A percentile compares a stretch with the other conserved stretches of the same genome.
Evolutionary conservation across 2,329 filamentous ascomycete genomes (phyloP).

Genomic region (Colletotrichum destructivum): DNA sequence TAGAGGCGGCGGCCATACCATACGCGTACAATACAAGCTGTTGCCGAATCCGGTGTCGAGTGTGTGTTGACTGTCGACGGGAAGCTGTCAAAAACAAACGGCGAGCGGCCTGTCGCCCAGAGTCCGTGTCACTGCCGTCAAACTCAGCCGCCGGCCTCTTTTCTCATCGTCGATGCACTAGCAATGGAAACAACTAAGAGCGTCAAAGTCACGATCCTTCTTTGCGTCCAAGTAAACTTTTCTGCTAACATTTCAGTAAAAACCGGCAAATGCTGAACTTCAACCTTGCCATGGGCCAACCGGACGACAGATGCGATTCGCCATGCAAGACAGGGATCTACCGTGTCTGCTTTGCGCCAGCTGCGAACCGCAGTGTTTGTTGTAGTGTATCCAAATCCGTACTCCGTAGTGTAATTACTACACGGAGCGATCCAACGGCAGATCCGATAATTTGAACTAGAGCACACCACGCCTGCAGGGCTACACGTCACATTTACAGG

Average conservation of each 20-base stretch:
- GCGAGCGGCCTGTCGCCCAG: slow-evolving; percentile 3
- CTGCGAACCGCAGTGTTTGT: neutral
- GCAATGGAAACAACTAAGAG: neutral
- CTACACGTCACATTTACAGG: slow-evolving; percentile 39
- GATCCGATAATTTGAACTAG: neutral
- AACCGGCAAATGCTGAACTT: slow-evolving; percentile 8
- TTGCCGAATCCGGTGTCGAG: slow-evolving; percentile 11
- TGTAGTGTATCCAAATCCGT: too few relatives aligned
- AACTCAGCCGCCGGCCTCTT: slow-evolving; percentile 2
- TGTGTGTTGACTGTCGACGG: slow-evolving; percentile 19
- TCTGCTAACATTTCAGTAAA: too few relatives aligned
- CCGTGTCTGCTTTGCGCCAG: neutral
- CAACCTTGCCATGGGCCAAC: slow-evolving; percentile 7
- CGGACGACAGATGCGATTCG: slow-evolving; percentile 27
- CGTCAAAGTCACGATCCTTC: neutral
- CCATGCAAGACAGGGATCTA: slow-evolving; percentile 17
- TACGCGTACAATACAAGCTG: slow-evolving; percentile 8
- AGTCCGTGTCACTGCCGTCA: neutral
- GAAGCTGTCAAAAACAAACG: slow-evolving; percentile 12
- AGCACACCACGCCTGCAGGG: slow-evolving; percentile 18
- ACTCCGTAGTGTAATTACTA: too few relatives aligned
- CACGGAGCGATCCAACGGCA: neutral
- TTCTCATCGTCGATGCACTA: slow-evolving; percentile 16
- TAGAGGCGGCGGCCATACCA: slow-evolving; percentile 23
- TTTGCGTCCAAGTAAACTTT: slow-evolving; percentile 1